Base-by-base conservation (phyloP, 2,329 filamentous ascomycete genomes). In the Hypoxylon sp. region DNA sequence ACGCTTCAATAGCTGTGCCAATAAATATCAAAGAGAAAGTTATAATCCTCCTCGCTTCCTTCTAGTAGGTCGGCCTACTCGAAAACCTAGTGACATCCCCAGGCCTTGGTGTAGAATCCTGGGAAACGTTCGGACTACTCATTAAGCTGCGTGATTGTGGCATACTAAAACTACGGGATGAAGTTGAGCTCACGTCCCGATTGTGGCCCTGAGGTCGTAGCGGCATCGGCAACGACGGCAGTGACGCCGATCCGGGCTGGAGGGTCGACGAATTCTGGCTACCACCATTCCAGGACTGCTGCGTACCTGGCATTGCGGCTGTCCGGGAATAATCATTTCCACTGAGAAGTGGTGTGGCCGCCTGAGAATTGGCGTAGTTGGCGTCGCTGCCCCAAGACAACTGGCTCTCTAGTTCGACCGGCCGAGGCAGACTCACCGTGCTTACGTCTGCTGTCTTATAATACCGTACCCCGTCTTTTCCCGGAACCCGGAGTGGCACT, bases 391-490 rank as follows among this genome's bases (percentile, higher is more conserved):
- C 61, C 68, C 66, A 71, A 14, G 59, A 44, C 14, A 50, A 26
- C 17, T 71, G 64, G 57, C 61, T 48, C 6, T 67, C 54, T 17
- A 71, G 39, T 29, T 53, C 57, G 26, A 62, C 29, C 14, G 33
- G 68, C 9, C 37, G 53, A 31, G 69, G 59, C 17, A 55, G 39
- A 33, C 47, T 69, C 3, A 46, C 24, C 6, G 53, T 35, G 9
- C 50, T 55, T 10, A 58, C 48, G 4, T 26, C 61, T 3, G 46
- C 51, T 11, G 51, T 46, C 46, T 57, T 55, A 11, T 46, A 58
- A 50, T 70, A 65, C 33, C 53, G 55, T 17, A 22, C n/a, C 24
- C 46, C 48, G 14, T 52, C 42, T 26, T 70, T 69, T 48, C 66
- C 62, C n/a, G 51, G 63, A 9, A 54, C n/a, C 9, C 37, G 39